These are phyloP conservation scores for Alternaria solani DNA, from an alignment of 2,329 filamentous ascomycete species.

Conservation along the genomic window DNA sequence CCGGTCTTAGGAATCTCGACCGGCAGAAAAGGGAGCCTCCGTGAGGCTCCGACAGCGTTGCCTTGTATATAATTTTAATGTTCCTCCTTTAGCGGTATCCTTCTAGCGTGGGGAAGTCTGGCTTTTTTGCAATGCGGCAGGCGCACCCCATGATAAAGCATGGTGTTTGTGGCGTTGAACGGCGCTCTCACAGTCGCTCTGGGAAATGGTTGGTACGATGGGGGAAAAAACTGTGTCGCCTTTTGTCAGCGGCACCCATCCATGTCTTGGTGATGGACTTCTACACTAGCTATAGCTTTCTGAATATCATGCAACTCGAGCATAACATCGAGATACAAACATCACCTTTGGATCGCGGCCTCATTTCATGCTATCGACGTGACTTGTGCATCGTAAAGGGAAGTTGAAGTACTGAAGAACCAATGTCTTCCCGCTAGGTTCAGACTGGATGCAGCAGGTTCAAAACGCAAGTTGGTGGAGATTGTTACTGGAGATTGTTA, in stretches of 20 bases:
- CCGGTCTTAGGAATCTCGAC: conserved; percentile 20
- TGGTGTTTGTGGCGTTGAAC: conserved; percentile 20
- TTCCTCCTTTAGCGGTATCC: conserved; percentile 27
- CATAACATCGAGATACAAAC: conserved; percentile 9
- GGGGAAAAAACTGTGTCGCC: conserved; percentile 1
- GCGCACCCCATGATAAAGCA: conserved; percentile 11
- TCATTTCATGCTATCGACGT: background rate
- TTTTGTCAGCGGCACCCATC: conserved; percentile 8
- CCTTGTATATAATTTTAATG: conserved; percentile 45
- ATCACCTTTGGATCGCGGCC: background rate
- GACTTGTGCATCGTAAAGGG: background rate
- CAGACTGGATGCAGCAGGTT: background rate
- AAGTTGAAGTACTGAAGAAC: background rate
- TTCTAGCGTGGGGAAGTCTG: conserved; percentile 18
- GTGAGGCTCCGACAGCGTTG: conserved; percentile 27
- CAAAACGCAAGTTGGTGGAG: background rate
- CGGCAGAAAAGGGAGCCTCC: conserved; percentile 19
- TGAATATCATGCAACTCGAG: conserved; percentile 21
- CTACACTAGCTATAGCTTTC: conserved; percentile 13
- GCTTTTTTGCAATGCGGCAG: conserved; percentile 4
- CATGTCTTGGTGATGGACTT: background rate
- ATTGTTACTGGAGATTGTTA: background rate
- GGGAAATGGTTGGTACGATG: background rate
- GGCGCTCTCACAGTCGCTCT: conserved; percentile 12
- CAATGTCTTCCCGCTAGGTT: background rate